Evolutionary conservation across 305 asterid genomes (phyloP).

Genomic region (Fraxinus baroniana): DNA sequence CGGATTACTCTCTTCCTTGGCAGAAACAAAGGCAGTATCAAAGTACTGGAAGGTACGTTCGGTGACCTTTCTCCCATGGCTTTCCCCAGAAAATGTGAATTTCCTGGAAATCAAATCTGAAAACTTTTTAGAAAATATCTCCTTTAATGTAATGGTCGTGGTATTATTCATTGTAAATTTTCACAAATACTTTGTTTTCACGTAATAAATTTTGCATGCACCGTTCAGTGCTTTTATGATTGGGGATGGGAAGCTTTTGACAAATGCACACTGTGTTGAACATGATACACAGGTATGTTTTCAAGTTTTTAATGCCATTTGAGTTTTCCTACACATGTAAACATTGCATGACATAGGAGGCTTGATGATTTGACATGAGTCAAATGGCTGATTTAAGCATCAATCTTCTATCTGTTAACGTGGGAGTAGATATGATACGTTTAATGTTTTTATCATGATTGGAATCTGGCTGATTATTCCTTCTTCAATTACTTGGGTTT

Average conservation of each 20-base stretch:
- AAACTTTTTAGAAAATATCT: constrained; percentile 1
- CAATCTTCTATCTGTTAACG: background rate
- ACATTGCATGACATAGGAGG: constrained; percentile 1
- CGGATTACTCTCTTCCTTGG: constrained; percentile 98
- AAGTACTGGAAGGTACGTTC: constrained; percentile 91
- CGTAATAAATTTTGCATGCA: background rate
- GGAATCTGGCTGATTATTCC: background rate
- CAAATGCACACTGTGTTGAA: constrained; percentile 94
- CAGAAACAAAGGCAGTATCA: constrained; percentile 92
- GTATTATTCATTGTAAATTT: background rate
- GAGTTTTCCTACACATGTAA: background rate
- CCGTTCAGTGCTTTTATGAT: constrained; percentile 82
- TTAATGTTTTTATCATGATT: background rate
- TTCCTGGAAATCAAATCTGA: constrained; percentile 7
- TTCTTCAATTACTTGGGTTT: background rate
- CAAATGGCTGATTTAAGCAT: constrained; percentile 11
- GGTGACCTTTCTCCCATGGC: constrained; percentile 16
- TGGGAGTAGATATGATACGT: background rate
- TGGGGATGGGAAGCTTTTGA: constrained; percentile 80
- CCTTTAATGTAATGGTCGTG: background rate
- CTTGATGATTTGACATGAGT: constrained; percentile 18
- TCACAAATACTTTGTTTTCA: background rate
- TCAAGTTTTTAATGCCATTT: background rate
- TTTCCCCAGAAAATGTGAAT: constrained; percentile 5
- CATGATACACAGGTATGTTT: constrained; percentile 67